A percentile compares a stretch with the other conserved stretches of the same genome.
phyloP scores from a whole-genome alignment of 371 early-diverging fungal species.

The Mucor saturninus region DNA sequence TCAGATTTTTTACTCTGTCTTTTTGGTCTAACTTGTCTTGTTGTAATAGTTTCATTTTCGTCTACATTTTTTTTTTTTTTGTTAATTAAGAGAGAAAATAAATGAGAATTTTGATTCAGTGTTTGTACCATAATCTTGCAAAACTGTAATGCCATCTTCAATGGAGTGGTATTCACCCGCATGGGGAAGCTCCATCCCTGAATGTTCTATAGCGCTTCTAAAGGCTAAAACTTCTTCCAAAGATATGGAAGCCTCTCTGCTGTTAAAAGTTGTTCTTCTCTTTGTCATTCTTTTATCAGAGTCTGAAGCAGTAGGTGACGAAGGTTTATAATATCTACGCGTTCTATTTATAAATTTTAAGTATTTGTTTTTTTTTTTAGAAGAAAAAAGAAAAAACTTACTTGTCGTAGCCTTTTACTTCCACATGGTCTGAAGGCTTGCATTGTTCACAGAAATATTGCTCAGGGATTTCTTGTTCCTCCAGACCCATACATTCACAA shows the following conservation, averaged over 20 bases:
- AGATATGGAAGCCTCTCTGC: slow-evolving; percentile 62
- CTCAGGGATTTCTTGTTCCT: slow-evolving; percentile 74
- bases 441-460: slow-evolving; percentile 88
- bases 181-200: slow-evolving; percentile 19
- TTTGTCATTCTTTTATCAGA: slow-evolving; percentile 47
- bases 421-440: slow-evolving; percentile 37
- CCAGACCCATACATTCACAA: slow-evolving; percentile 80
- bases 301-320: slow-evolving; percentile 17
- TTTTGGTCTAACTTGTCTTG: slow-evolving; percentile 19
- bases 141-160: slow-evolving; percentile 29
- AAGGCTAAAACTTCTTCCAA: slow-evolving; percentile 54
- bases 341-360: slow-evolving; percentile 16
- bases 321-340: slow-evolving; percentile 37
- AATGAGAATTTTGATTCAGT: no score
- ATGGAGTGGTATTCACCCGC: slow-evolving; percentile 3
- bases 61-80: background rate
- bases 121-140: slow-evolving; percentile 30
- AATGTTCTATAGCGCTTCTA: slow-evolving; percentile 37
- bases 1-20: slow-evolving; percentile 9
- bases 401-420: slow-evolving; percentile 30
- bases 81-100: background rate
- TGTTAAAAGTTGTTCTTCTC: slow-evolving; percentile 61
- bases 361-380: background rate
- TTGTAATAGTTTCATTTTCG: slow-evolving; percentile 11
- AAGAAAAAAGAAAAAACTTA: slow-evolving; percentile 11